Evolutionary conservation across 139 green algal species (phyloP), one percentile per base, ranked within the genome.

Genomic region (Microglena sp.): DNA sequence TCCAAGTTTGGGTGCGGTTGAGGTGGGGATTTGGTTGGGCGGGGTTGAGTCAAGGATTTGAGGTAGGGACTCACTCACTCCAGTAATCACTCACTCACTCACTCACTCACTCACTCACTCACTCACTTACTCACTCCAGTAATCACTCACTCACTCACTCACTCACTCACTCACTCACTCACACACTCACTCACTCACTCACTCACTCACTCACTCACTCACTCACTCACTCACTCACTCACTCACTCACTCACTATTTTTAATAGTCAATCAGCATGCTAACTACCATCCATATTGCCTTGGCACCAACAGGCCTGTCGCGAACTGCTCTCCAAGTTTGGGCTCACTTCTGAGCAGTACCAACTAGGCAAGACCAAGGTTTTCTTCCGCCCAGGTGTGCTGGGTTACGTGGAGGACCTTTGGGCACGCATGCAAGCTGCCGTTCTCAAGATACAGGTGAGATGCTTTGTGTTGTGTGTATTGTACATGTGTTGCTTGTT

Each of bases 361-460:
- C 71, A 84, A 67, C 62, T 83, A 64, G 87, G 87, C 21, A 72
- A 55, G 30, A 92, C 80, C 53, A 92, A 89, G 71, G 63, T 96
- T 18, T 96, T 96, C 77, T 93, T 95, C 73, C 74, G 71, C 15
- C 55, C 78, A 29, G 89, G 89, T 0, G 81, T 91, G 59, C 78
- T 96, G 66, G 89, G 84, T 4, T 76, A 76, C 18, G 60, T 85
- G 64, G 81, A 91, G 82, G 78, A 82, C 75, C 64, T 67, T 6
- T 82, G 65, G 31, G 73, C 75, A 5, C 70, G 68, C 55, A 81
- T 82, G 60, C 67, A 84, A 26, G 63, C 58, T 59, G 67, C 34
- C 27, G 55, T 44, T 4, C 2, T 56, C 15, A 28, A 31, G 2
- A 63, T 67, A 18, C 66, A 70, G 63, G 45, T 65, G 45, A 2